A percentile compares a stretch with the other conserved stretches of the same genome.
Conservation (phyloP, 306 rosid species). For the Geum urbanum region DNA sequence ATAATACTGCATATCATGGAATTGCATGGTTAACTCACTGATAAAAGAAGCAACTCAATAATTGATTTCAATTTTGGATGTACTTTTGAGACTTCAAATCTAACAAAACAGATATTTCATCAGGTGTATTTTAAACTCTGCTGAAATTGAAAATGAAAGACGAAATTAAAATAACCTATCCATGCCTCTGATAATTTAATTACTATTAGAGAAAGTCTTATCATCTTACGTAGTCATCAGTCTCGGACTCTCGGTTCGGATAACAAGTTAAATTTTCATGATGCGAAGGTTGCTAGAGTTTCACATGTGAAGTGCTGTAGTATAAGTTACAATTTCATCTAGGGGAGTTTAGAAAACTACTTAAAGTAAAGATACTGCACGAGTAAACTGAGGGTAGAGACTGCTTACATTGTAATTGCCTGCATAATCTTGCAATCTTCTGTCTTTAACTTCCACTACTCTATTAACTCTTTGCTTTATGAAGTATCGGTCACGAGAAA, state of each 20-base stretch:
- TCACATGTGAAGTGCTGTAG: not conserved
- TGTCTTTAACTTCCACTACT: constrained; percentile 74
- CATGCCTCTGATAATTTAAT: not conserved
- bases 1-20: constrained; percentile 56
- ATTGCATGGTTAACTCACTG: constrained; percentile 27
- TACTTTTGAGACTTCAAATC: not conserved
- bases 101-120: not conserved
- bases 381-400: not conserved
- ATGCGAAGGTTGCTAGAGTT: not conserved
- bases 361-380: too few species aligned
- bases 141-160: not conserved
- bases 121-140: not conserved
- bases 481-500: constrained; percentile 94
- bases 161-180: not conserved
- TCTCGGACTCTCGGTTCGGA: too few species aligned
- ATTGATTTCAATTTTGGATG: not conserved
- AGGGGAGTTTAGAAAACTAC: not conserved
- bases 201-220: not conserved
- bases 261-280: not conserved
- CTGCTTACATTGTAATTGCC: constrained; percentile 87
- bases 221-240: not conserved
- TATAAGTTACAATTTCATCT: not conserved
- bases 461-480: constrained; percentile 91
- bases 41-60: constrained; percentile 9
- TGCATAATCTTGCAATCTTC: constrained; percentile 76